A percentile compares a stretch with the other conserved stretches of the same genome.
phyloP scores from a whole-genome alignment of 768 basidiomycete genomes.

The Bullera alba region DNA sequence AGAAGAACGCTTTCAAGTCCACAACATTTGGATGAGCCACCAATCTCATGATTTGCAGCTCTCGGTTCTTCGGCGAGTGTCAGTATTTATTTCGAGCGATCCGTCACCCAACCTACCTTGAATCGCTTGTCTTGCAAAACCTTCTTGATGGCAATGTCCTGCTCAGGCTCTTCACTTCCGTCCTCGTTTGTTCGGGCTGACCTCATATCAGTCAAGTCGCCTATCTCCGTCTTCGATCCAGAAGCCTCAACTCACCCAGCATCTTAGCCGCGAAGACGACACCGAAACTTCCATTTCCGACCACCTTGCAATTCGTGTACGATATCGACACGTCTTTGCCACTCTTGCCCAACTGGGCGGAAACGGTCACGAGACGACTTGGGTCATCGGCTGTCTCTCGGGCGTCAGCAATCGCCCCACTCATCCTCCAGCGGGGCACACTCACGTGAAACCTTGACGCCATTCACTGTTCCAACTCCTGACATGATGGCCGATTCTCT shows the following conservation, averaged over 20 bases:
- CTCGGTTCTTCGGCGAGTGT: constrained; percentile 69
- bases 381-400: constrained; percentile 65
- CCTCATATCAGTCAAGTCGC: background rate
- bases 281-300: constrained; percentile 97
- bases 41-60: constrained; percentile 97
- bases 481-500: constrained; percentile 17
- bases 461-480: constrained; percentile 40
- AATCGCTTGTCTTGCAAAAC: constrained; percentile 99
- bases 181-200: constrained; percentile 30
- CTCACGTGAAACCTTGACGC: constrained; percentile 45
- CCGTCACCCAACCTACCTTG: constrained; percentile 65
- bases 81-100: background rate
- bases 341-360: constrained; percentile 88
- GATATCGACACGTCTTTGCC: constrained; percentile 79
- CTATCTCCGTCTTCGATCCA: background rate
- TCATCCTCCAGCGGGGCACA: background rate
- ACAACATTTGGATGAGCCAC: constrained; percentile 97
- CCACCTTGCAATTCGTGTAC: constrained; percentile 96
- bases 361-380: constrained; percentile 88
- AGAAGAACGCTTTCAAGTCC: constrained; percentile 96
- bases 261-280: constrained; percentile 96
- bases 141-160: constrained; percentile 99
- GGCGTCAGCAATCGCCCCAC: constrained; percentile 1
- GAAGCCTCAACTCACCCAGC: constrained; percentile 45
- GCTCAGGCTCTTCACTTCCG: constrained; percentile 32